Evolutionary conservation across 1,284 basidiomycete genomes (phyloP).

Genomic region (Hypsizygus ulmarius): DNA sequence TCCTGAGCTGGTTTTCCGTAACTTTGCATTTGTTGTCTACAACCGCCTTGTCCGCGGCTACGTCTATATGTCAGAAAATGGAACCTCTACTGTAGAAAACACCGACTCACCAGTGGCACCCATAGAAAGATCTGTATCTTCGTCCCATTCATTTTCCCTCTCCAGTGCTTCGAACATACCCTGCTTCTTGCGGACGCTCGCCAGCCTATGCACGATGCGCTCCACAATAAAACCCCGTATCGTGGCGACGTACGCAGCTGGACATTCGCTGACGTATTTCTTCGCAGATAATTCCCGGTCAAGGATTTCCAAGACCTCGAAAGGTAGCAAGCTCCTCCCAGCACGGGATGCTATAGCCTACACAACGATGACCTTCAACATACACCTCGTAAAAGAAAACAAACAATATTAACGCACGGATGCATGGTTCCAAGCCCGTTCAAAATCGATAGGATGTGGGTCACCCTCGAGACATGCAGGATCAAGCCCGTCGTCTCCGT

Average conservation of each 20-base stretch:
- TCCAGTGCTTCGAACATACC: conserved; percentile 87
- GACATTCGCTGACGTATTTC: conserved; percentile 70
- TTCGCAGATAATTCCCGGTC: conserved; percentile 60
- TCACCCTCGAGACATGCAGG: conserved; percentile 96
- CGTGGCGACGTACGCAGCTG: conserved; percentile 73
- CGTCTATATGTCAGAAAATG: background rate
- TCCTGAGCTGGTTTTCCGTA: conserved; percentile 74
- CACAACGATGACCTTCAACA: conserved; percentile 3
- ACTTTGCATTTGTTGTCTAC: conserved; percentile 93
- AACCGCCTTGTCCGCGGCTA: conserved; percentile 64
- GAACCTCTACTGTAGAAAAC: no score
- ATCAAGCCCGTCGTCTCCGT: conserved; percentile 97
- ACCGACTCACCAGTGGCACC: conserved; percentile 64
- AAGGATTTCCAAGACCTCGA: conserved; percentile 80
- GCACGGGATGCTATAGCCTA: conserved; percentile 63
- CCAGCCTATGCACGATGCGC: conserved; percentile 69
- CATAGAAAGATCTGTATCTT: conserved; percentile 73
- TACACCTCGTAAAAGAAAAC: conserved; percentile 1
- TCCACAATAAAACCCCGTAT: conserved; percentile 76
- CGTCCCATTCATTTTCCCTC: conserved; percentile 75
- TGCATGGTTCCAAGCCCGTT: conserved; percentile 87
- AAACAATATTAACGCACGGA: conserved; percentile 56
- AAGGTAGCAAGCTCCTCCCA: conserved; percentile 77
- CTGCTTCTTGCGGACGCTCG: conserved; percentile 66
- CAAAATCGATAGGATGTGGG: conserved; percentile 88